Evolutionary conservation across 495 filamentous ascomycete species (phyloP), one percentile per base, ranked within the genome.

Genomic region (Penicillium riverlandense): DNA sequence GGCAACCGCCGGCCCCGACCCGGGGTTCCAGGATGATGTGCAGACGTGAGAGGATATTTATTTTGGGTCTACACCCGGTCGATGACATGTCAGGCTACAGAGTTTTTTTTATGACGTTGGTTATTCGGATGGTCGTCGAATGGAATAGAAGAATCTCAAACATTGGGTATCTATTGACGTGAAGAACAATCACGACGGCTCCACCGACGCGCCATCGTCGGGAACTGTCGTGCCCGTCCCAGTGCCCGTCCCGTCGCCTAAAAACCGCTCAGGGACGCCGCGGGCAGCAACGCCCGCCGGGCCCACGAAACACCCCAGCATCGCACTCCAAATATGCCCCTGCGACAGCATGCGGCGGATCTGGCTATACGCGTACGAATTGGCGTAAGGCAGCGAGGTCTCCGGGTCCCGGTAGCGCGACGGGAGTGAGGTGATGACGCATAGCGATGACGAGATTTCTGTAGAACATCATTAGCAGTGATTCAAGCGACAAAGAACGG

Each of bases 291-390:
- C 70, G 12, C 71, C 73, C 33, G 64, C 67, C 14, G 73, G 64
- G 11, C 86, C 88, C 7, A 88, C 78, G 62, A 86, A 95, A 35
- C 83, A 83, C 3, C 82, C 86, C 5, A 91, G 62, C 55, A 92
- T 71, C 13, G 70, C 66, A 47, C 88, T 92, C 82, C 82, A 95
- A 49, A 74, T 77, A 54, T 84, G 86, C 41, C 83, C 78, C 34
- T 75, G 62, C 28, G 64, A 61, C n/a, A 67, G 51, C 36, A 84
- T 76, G 7, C 65, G 70, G 40, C 76, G 69, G 29, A 90, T 78
- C 66, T 89, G 78, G 41, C 75, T 74, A 61, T 85, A 92, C 7
- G 86, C 88, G 47, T 83, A 81, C 15, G 78, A 66, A 53, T 85
- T 88, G 32, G 77, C 75, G 61, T 87, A 95, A 8, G 84, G 78